A percentile compares a stretch with the other conserved stretches of the same genome.
These are phyloP conservation scores for Hypoxylon sp. DNA, from an alignment of 2,329 filamentous ascomycete species.

Conservation along the genomic window DNA sequence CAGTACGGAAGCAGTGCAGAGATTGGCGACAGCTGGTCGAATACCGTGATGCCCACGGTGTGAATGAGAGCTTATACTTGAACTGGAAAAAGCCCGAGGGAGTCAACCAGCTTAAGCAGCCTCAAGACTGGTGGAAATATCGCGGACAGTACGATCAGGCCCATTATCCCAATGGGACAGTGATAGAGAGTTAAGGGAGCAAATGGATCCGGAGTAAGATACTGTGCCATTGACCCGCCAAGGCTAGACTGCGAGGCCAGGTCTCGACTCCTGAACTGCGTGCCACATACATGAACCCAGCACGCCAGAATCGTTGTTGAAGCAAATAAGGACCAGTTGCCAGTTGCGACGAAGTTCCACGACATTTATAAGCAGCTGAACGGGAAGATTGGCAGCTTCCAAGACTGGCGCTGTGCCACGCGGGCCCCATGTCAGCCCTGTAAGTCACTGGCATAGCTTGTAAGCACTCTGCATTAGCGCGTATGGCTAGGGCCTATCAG, in stretches of 20 bases:
- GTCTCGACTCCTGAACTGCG: neutral
- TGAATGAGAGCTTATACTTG: constrained; percentile 25
- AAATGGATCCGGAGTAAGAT: neutral
- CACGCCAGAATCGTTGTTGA: neutral
- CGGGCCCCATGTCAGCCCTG: neutral
- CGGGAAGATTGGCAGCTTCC: constrained; percentile 6
- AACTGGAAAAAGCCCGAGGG: constrained; percentile 33
- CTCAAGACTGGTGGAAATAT: constrained; percentile 30
- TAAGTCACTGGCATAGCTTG: constrained; percentile 17
- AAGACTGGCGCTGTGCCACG: neutral
- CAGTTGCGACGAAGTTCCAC: too few species aligned
- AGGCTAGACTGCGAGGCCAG: neutral
- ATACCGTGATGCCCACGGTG: constrained; percentile 25
- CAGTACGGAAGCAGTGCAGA: constrained; percentile 51
- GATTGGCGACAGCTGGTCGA: constrained; percentile 49
- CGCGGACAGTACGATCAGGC: constrained; percentile 24
- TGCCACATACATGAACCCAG: neutral
- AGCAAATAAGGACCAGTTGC: too few species aligned
- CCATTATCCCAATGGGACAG: constrained; percentile 16
- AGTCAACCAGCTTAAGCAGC: constrained; percentile 24
- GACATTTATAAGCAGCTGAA: too few species aligned
- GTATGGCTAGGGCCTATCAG: neutral
- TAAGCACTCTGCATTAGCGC: constrained; percentile 41
- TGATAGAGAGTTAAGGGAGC: constrained; percentile 12
- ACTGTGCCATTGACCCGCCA: neutral